phyloP scores from a whole-genome alignment of 2,329 filamentous ascomycete genomes.

The Dichotomopilus funicola region DNA sequence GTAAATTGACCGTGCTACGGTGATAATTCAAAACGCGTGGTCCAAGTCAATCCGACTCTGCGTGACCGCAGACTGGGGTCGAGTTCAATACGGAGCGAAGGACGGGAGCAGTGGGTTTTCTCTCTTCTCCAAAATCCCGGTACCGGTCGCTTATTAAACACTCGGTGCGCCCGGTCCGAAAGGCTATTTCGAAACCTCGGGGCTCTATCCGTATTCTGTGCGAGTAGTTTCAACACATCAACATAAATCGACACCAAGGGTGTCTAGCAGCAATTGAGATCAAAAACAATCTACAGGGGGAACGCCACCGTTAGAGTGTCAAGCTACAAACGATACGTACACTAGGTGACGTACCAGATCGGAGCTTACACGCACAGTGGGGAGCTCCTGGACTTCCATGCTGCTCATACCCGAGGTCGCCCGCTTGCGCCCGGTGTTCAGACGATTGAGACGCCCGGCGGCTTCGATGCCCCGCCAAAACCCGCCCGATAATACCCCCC shows the following conservation, averaged over 20 bases:
- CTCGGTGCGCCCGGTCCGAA: neutral
- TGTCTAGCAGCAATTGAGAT: too few species aligned
- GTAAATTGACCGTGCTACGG: neutral
- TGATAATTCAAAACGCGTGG: neutral
- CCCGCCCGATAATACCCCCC: constrained; percentile 19
- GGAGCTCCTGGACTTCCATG: constrained; percentile 13
- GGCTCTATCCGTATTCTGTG: neutral
- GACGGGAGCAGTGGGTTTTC: neutral
- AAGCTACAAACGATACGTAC: too few species aligned
- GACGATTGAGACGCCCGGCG: constrained; percentile 18
- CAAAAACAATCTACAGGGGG: too few species aligned
- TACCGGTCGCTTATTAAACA: neutral
- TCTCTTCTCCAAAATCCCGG: neutral
- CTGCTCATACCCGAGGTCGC: constrained; percentile 20
- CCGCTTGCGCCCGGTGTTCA: constrained; percentile 17
- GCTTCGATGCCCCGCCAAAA: constrained; percentile 27
- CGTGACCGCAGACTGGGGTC: neutral
- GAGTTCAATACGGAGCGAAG: neutral
- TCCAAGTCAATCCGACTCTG: neutral
- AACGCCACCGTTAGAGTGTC: too few species aligned
- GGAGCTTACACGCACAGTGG: constrained; percentile 11
- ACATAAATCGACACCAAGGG: too few species aligned
- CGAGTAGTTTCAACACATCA: too few species aligned
- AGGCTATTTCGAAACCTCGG: neutral
- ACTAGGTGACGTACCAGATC: too few species aligned